Evolutionary conservation across 306 rosid genomes (phyloP), one percentile per base, ranked within the genome.

Genomic region (Dalbergia oliveri): DNA sequence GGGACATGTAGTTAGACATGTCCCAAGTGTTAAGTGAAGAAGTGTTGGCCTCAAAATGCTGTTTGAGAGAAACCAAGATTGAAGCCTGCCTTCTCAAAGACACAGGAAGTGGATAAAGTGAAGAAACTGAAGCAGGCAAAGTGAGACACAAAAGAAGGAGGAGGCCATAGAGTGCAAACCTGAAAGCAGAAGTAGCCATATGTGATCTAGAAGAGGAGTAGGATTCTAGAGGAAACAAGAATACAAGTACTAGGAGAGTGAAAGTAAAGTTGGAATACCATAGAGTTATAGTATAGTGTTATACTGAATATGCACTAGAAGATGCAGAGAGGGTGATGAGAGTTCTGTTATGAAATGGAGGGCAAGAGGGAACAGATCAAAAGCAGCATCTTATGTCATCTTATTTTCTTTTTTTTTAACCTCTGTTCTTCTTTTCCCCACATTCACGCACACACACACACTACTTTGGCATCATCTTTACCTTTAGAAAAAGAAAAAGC

Each of bases 401-500:
- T 59, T 49, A 72, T 62, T 66, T 64, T 11, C 11, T 35, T 56
- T 57, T 50, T 35, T 15, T 3, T 53, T 74, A 70, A 6, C 31
- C 71, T 26, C 33, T 50, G 54, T 45, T 57, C 53, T 26, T 26
- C 39, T 16, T n/a, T 12, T 21, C 60, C 60, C 53, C 69, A 66
- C 75, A 77, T 77, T 73, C 75, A 83, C 77, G 51, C 73, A 58
- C 41, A 59, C 43, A 57, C 56, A 72, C 72, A 61, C 78, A 66
- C 77, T 83, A 79, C 83, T 85, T 86, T 86, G 85, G 91, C 64
- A 78, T 88, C 87, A 70, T 82, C 91, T 81, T 89, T 88, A 86
- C 84, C 97, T 91, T 93, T 91, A 84, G 31, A 34, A 76, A 91
- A 86, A 89, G 94, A 58, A 86, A 93, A 88, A 91, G 94, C 84